Evolutionary conservation across 306 rosid species (phyloP).

Genomic region (Prunus fruticosa): DNA sequence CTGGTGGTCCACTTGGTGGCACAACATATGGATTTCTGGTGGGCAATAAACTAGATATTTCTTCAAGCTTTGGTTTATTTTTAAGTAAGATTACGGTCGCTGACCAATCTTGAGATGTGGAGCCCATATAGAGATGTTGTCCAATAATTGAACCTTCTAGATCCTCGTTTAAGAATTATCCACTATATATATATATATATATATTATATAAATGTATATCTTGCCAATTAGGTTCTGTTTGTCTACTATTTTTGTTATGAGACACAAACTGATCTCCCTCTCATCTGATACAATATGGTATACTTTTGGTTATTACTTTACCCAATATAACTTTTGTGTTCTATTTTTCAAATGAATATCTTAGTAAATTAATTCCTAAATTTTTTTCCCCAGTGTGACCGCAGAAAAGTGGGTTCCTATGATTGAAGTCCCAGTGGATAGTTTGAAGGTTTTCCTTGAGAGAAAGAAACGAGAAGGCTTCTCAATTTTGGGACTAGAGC

Average conservation of each 20-base stretch:
- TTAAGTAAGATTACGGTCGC: neutral
- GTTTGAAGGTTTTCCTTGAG: slow-evolving; percentile 73
- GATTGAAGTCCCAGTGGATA: slow-evolving; percentile 79
- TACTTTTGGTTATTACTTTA: neutral
- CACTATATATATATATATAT: neutral
- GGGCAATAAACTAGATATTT: neutral
- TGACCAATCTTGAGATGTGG: neutral
- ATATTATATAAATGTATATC: neutral
- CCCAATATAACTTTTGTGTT: neutral
- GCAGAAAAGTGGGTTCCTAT: slow-evolving; percentile 99
- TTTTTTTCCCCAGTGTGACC: slow-evolving; percentile 66
- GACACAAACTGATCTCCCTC: neutral
- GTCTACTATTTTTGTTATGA: neutral
- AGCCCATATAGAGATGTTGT: neutral
- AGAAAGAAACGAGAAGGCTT: slow-evolving; percentile 87
- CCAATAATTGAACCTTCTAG: neutral
- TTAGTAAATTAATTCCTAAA: slow-evolving; percentile 2
- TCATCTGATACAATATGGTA: neutral
- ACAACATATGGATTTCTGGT: neutral
- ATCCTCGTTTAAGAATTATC: neutral
- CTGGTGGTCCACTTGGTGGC: neutral
- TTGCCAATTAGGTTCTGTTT: neutral
- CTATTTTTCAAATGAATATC: neutral
- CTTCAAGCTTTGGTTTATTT: neutral
- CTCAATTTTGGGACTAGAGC: slow-evolving; percentile 95